Percentiles rank a stretch among this genome's conserved stretches.
Evolutionary conservation across 2,329 filamentous ascomycete species (phyloP).

Genomic region (Xylariaceae sp.): DNA sequence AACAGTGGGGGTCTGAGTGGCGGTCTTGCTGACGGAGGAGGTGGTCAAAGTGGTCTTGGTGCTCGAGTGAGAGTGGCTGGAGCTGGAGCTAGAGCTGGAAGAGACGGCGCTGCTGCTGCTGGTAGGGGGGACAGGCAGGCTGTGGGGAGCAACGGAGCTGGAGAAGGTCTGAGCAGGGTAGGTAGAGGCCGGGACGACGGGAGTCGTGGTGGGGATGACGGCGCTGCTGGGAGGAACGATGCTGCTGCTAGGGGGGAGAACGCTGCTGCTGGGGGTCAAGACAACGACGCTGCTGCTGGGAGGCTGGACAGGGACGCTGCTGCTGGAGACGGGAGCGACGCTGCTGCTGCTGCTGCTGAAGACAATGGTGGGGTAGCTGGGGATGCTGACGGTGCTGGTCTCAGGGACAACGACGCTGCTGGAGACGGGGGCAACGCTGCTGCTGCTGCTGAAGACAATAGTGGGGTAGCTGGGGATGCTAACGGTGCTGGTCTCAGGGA

Average conservation of each 20-base stretch:
- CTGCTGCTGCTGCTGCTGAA: background rate
- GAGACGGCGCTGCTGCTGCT: too few relatives aligned
- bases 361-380: background rate
- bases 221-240: background rate
- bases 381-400: background rate
- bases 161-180: background rate
- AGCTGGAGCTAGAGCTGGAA: background rate
- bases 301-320: background rate
- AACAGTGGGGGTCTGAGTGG: background rate
- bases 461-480: too few relatives aligned
- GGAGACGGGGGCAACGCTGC: too few relatives aligned
- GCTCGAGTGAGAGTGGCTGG: background rate
- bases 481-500: too few relatives aligned
- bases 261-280: background rate
- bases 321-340: background rate
- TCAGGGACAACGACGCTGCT: too few relatives aligned
- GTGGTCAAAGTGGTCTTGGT: constrained; percentile 3
- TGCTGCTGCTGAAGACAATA: too few relatives aligned
- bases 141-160: too few relatives aligned
- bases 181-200: background rate
- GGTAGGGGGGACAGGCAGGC: too few relatives aligned
- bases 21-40: constrained; percentile 2
- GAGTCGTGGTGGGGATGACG: background rate
- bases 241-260: background rate
- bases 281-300: background rate